Evolutionary conservation across 352 stramenopile species (phyloP).

Genomic region (Phytophthora pini): DNA sequence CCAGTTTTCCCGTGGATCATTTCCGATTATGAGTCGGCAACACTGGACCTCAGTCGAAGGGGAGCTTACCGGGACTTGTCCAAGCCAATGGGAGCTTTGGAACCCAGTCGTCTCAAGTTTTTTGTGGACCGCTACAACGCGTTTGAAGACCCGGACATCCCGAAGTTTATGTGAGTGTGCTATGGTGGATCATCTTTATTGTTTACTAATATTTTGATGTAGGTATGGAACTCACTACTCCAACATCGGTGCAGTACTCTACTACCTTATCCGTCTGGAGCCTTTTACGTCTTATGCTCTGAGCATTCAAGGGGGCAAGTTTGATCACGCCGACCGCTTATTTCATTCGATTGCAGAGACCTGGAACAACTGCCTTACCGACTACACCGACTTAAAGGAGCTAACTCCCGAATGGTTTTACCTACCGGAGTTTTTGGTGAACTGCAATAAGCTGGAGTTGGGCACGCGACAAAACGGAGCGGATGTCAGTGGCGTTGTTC

Average conservation of each 20-base stretch:
- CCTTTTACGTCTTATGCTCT: conserved; percentile 97
- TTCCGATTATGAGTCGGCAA: conserved; percentile 84
- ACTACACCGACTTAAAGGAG: conserved; percentile 94
- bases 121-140: conserved; percentile 95
- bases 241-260: conserved; percentile 96
- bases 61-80: conserved; percentile 95
- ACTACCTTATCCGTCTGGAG: conserved; percentile 99
- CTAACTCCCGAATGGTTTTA: conserved; percentile 96
- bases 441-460: conserved; percentile 87
- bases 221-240: conserved; percentile 92
- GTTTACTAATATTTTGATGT: conserved; percentile 3
- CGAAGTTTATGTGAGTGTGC: conserved; percentile 83
- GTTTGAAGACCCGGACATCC: conserved; percentile 89
- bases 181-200: no score
- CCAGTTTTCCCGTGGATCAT: conserved; percentile 95
- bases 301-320: conserved; percentile 95
- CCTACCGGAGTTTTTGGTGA: conserved; percentile 89
- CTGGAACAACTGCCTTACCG: conserved; percentile 88
- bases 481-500: conserved; percentile 92
- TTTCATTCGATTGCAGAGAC: conserved; percentile 93
- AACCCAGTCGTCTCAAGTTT: conserved; percentile 91
- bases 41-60: conserved; percentile 66
- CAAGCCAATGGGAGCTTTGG: conserved; percentile 98
- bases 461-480: conserved; percentile 84
- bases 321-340: conserved; percentile 93